Percentiles rank a stretch among this genome's conserved stretches.
These are phyloP conservation scores for Neofusicoccum kwambonambiense DNA, from an alignment of 2,329 filamentous ascomycete genomes.

Conservation along the genomic window DNA sequence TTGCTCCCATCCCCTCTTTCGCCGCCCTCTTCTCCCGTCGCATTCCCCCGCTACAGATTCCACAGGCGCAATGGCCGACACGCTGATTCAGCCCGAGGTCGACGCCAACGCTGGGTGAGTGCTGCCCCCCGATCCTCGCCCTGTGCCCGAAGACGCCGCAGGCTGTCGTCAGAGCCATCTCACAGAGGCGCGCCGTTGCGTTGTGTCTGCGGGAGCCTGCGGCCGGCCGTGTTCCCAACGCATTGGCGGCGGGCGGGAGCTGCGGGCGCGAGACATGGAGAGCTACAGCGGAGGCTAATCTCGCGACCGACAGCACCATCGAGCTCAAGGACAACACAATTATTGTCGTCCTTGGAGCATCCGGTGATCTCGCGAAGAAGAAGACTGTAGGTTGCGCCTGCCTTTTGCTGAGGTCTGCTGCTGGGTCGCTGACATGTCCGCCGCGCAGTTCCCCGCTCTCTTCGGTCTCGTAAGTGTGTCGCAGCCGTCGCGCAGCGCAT, in stretches of 20 bases:
- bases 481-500: conserved; percentile 12
- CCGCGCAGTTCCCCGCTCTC: conserved; percentile 82
- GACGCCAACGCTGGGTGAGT: conserved; percentile 49
- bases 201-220: background rate
- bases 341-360: conserved; percentile 94
- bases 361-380: conserved; percentile 98
- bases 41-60: background rate
- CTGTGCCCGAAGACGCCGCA: background rate
- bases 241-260: conserved; percentile 5
- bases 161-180: background rate
- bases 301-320: conserved; percentile 60
- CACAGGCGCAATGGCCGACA: conserved; percentile 46
- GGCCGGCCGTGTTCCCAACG: background rate
- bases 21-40: background rate
- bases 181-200: background rate
- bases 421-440: conserved; percentile 26
- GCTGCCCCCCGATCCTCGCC: background rate
- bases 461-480: conserved; percentile 83
- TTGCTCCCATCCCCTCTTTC: background rate
- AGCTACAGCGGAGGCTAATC: conserved; percentile 6
- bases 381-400: conserved; percentile 72
- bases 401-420: conserved; percentile 9
- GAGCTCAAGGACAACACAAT: conserved; percentile 99
- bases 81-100: conserved; percentile 47
- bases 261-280: background rate